These are phyloP conservation scores for Oryza meridionalis DNA, from an alignment of 176 grass and related monocot species.

Conservation along the genomic window DNA sequence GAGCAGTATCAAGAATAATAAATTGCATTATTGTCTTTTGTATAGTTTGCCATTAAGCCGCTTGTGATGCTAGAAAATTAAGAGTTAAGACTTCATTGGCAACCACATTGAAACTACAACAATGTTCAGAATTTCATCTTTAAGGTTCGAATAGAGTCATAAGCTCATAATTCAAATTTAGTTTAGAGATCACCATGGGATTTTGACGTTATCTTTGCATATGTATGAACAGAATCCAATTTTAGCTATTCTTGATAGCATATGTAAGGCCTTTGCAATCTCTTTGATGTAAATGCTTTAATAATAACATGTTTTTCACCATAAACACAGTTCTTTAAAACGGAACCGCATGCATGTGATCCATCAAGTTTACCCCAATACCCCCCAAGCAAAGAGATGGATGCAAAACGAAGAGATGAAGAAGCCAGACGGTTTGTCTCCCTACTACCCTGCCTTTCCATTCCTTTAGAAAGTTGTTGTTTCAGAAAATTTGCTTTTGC, in stretches of 20 bases:
- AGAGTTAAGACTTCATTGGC: constrained; percentile 6
- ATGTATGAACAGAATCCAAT: constrained; percentile 10
- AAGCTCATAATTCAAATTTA: neutral
- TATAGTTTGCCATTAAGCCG: constrained; percentile 23
- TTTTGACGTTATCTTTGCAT: neutral
- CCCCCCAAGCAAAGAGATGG: constrained; percentile 85
- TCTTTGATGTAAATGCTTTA: constrained; percentile 9
- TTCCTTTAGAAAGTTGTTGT: constrained; percentile 21
- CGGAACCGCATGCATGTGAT: constrained; percentile 68
- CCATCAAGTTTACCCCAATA: constrained; percentile 80
- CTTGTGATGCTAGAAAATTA: constrained; percentile 15
- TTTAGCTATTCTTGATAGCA: constrained; percentile 22
- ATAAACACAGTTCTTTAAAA: constrained; percentile 70
- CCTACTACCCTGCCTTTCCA: neutral
- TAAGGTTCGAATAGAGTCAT: neutral
- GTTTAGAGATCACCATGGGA: neutral
- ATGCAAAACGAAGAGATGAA: constrained; percentile 83
- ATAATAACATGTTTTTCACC: constrained; percentile 20
- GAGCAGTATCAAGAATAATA: neutral
- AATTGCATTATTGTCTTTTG: neutral
- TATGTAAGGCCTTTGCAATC: no score
- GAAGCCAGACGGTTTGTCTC: constrained; percentile 78
- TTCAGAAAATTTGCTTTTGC: constrained; percentile 3
- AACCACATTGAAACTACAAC: neutral
- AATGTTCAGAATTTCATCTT: neutral